Base-by-base conservation (phyloP, 2,329 filamentous ascomycete species). In the Colletotrichum simmondsii region DNA sequence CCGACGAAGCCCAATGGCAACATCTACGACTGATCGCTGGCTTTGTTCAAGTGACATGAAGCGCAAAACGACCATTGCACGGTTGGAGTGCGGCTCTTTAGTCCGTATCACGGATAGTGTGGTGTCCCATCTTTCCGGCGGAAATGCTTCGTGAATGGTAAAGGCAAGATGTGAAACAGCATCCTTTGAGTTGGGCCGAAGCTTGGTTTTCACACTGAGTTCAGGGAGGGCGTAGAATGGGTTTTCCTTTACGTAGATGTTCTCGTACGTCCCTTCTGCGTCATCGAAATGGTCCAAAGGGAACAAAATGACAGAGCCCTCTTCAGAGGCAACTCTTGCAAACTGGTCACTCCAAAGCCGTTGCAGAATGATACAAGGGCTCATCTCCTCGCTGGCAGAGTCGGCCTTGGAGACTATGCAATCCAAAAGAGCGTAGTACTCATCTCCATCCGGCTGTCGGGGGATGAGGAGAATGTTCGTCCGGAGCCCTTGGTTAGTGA, bases 61-160 rank as follows among this genome's bases (percentile, higher is more conserved):
- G 4, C 67, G 53, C 0, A 70, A 32, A 1, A 70, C 54, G 12
- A 49, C 37, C 4, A 70, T 53, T 2, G 61, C 26, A 6, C 37
- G 53, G 16, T 42, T 62, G 4, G 67, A 70, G 5, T 65, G 61
- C 4, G 67, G 67, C n/a, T 70, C 67, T 11, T 54, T 70, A 7
- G 67, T 46, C 5, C 67, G 56, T 19, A 70, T 53, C 4, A 70
- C 46, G 2, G 61, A 70, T 0, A 70, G 19, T 6, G 37, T 19
- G 35, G 67, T 24, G 32, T 70, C 67, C 67, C 67, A 70, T 11
- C 67, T 58, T 16, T 70, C 67, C n/a, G 54, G 67, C 4, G 67
- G 67, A 35, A 46, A 52, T 8, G 61, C 67, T 7, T 32, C 42
- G 3, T n/a, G 22, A 12, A 63, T 61, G 6, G 5, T 30, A 19